Evolutionary conservation across 306 rosid species (phyloP), one percentile per base, ranked within the genome.

Genomic region (Lathyrus aphaca): DNA sequence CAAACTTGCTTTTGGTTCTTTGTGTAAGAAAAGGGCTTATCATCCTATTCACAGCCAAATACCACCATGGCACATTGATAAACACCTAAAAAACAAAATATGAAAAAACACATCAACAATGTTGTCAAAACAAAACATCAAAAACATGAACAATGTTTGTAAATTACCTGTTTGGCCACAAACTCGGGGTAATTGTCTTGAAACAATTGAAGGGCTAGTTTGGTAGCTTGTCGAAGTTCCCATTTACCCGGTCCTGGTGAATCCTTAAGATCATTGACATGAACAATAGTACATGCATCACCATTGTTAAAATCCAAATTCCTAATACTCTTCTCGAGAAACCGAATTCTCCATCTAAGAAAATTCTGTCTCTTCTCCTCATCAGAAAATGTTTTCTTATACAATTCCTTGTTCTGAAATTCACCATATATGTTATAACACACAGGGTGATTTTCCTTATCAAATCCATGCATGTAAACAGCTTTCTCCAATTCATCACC

Each of bases 61-160:
- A 91, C 97, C 97, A 91, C 83, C 95, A 91, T 38, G 95, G 97
- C 32, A 91, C 95, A 82, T 86, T 88, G 88, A 91, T 80, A 60
- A 91, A 91, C 56, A 91, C 82, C 97, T 87, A 43, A 38, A 43
- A 16, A 38, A 1, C 37, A 48, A 48, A 6, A 15, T 16, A 14
- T 16, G 2, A 50, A 61, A 16, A 45, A 8, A 45, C 17, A 46
- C 18, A 46, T 15, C 15, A 46, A 15, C 19, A n/a, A 13, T 5
- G 4, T 2, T 48, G 54, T 35, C 54, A 48, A 16, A 16, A 48
- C 19, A 48, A 15, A 16, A 48, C 54, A 46, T 46, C 11, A 46
- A 46, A 46, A 46, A 46, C 53, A 48, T 8, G 19, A 46, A 46
- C 15, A 46, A 46, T 45, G 19, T n/a, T 45, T n/a, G 1, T 1